These are phyloP conservation scores for Helotiales sp. DNA, from an alignment of 2,329 filamentous ascomycete species.

Conservation along the genomic window DNA sequence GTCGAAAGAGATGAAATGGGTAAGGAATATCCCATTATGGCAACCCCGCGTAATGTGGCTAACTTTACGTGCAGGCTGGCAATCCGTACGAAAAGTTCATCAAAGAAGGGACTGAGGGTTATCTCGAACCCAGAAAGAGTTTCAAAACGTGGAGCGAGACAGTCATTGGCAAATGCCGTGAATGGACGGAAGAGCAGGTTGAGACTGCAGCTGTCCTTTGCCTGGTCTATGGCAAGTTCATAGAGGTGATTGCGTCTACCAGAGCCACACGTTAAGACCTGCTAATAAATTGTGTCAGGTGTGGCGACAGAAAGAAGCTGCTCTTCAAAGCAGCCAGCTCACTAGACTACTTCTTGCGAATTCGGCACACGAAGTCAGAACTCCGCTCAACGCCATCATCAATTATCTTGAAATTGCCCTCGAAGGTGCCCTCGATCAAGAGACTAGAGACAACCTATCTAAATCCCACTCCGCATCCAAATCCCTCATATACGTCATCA, in stretches of 20 bases:
- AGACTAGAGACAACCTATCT: slow-evolving; percentile 83
- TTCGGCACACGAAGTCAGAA: slow-evolving; percentile 89
- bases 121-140: slow-evolving; percentile 77
- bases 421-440: slow-evolving; percentile 77
- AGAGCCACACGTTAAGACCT: too few species aligned
- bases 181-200: slow-evolving; percentile 88
- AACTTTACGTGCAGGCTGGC: slow-evolving; percentile 62
- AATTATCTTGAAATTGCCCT: slow-evolving; percentile 92
- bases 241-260: slow-evolving; percentile 72
- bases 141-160: slow-evolving; percentile 84
- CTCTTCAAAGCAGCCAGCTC: slow-evolving; percentile 79
- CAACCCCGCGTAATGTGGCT: not conserved
- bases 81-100: slow-evolving; percentile 84
- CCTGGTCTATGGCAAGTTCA: slow-evolving; percentile 83
- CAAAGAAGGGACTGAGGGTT: slow-evolving; percentile 72
- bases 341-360: slow-evolving; percentile 82
- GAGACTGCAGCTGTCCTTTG: slow-evolving; percentile 89
- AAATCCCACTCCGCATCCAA: slow-evolving; percentile 91
- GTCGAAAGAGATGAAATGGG: slow-evolving; percentile 72
- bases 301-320: slow-evolving; percentile 88
- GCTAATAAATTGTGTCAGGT: slow-evolving; percentile 68
- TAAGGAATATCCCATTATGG: not conserved
- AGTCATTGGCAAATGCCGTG: slow-evolving; percentile 79
- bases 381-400: slow-evolving; percentile 90
- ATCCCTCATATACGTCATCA: slow-evolving; percentile 91